Percentiles rank a stretch among this genome's conserved stretches.
These are phyloP conservation scores for Aspergillus sergii DNA, from an alignment of 2,329 filamentous ascomycete species.

Conservation along the genomic window DNA sequence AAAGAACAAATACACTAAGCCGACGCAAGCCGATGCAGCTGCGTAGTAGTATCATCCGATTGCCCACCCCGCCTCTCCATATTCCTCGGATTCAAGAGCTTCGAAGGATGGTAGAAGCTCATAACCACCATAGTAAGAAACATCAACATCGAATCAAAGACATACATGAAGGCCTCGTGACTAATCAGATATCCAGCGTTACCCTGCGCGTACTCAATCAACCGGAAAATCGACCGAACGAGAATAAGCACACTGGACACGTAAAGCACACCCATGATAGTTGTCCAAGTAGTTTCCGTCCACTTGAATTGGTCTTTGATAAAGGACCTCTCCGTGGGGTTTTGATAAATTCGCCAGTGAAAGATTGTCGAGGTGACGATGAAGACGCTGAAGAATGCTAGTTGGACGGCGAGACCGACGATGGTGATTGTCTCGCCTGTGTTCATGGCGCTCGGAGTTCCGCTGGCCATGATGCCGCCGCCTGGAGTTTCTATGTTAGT, in stretches of 20 bases:
- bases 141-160: conserved; percentile 22
- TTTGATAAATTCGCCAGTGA: conserved; percentile 45
- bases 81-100: background rate
- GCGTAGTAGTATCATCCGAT: no score
- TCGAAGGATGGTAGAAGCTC: conserved; percentile 10
- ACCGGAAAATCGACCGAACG: conserved; percentile 24
- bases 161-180: conserved; percentile 25
- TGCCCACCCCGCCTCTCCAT: no score
- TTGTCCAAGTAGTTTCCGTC: conserved; percentile 9
- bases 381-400: conserved; percentile 62
- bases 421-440: conserved; percentile 50
- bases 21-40: no score
- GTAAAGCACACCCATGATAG: conserved; percentile 13
- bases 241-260: conserved; percentile 21
- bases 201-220: conserved; percentile 24
- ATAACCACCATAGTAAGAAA: conserved; percentile 13
- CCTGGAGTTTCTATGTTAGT: conserved; percentile 1
- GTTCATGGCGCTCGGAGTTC: conserved; percentile 10
- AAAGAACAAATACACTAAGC: no score
- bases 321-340: conserved; percentile 29
- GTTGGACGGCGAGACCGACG: conserved; percentile 59
- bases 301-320: background rate
- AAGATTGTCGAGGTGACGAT: conserved; percentile 53
- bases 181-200: conserved; percentile 24
- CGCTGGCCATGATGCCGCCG: conserved; percentile 21